Evolutionary conservation across 2,329 filamentous ascomycete species (phyloP).

Genomic region (Fusarium subglutinans): DNA sequence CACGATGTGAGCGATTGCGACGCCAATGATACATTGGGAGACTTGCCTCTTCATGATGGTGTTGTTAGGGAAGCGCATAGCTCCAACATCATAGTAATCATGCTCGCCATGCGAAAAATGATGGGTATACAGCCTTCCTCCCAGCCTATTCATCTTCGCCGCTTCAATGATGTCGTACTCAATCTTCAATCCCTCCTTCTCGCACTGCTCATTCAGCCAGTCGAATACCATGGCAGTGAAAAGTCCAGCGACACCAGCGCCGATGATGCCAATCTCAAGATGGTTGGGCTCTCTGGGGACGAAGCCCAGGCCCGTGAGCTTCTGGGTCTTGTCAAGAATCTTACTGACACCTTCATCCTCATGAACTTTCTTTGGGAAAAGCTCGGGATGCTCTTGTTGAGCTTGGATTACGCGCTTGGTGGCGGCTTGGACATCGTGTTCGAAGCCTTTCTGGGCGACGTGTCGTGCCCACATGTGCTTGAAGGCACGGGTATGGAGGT

Average conservation of each 20-base stretch:
- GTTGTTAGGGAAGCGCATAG: slow-evolving; percentile 53
- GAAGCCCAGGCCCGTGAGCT: neutral
- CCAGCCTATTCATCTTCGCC: slow-evolving; percentile 41
- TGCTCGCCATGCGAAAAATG: slow-evolving; percentile 37
- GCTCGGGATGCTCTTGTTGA: neutral
- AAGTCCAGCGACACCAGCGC: slow-evolving; percentile 14
- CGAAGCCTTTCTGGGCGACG: slow-evolving; percentile 5
- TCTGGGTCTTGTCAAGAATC: neutral
- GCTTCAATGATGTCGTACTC: slow-evolving; percentile 52
- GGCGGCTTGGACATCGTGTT: slow-evolving; percentile 10
- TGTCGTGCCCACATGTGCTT: slow-evolving; percentile 27
- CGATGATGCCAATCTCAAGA: slow-evolving; percentile 3
- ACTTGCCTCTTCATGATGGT: slow-evolving; percentile 32
- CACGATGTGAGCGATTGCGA: accelerated
- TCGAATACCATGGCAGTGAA: slow-evolving; percentile 15
- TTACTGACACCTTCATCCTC: neutral
- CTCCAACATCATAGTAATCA: slow-evolving; percentile 49
- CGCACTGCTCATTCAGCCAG: slow-evolving; percentile 11
- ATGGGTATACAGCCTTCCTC: slow-evolving; percentile 51
- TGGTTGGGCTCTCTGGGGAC: neutral
- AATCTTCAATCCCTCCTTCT: slow-evolving; percentile 34
- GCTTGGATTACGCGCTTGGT: neutral
- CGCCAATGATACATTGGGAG: too few relatives aligned
- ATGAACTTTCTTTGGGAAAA: neutral
- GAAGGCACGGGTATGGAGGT: neutral